These are phyloP conservation scores for Dioscorea cayenensis DNA, from an alignment of 116 monocot genomes.

Conservation along the genomic window DNA sequence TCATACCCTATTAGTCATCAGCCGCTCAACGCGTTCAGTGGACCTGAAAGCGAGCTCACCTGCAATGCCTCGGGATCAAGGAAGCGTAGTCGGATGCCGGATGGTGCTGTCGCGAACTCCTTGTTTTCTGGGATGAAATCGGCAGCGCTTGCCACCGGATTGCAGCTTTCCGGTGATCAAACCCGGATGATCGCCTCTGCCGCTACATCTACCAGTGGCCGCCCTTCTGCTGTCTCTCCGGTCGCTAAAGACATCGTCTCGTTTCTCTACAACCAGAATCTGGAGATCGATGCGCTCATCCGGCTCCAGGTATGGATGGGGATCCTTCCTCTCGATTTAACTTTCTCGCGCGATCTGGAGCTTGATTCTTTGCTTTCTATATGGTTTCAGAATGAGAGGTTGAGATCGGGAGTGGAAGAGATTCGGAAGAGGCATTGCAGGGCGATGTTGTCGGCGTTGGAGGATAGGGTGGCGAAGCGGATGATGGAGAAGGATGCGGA, in stretches of 20 bases:
- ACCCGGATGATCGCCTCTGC: slow-evolving; percentile 22
- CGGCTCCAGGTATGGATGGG: slow-evolving; percentile 29
- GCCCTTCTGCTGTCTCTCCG: not conserved
- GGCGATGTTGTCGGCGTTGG: slow-evolving; percentile 20
- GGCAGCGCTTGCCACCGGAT: not conserved
- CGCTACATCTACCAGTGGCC: slow-evolving; percentile 54
- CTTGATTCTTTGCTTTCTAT: not conserved
- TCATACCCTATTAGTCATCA: too few species aligned
- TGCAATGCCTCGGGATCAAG: slow-evolving; percentile 20
- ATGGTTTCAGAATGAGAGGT: slow-evolving; percentile 33
- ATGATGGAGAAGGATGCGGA: slow-evolving; percentile 47
- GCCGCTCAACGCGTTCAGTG: not conserved
- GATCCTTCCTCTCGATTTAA: not conserved
- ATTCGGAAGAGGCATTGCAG: slow-evolving; percentile 30
- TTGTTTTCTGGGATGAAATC: not conserved
- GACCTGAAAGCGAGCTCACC: slow-evolving; percentile 35
- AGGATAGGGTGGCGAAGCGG: slow-evolving; percentile 13
- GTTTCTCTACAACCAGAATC: slow-evolving; percentile 23
- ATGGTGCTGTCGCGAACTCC: not conserved
- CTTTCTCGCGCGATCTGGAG: not conserved
- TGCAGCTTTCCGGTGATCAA: not conserved
- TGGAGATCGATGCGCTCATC: slow-evolving; percentile 47
- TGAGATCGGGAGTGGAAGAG: slow-evolving; percentile 39
- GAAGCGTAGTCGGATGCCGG: slow-evolving; percentile 1
- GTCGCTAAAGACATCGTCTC: slow-evolving; percentile 15